Base-by-base conservation (phyloP, 257 asterid genomes). In the Knoxia roxburghii region DNA sequence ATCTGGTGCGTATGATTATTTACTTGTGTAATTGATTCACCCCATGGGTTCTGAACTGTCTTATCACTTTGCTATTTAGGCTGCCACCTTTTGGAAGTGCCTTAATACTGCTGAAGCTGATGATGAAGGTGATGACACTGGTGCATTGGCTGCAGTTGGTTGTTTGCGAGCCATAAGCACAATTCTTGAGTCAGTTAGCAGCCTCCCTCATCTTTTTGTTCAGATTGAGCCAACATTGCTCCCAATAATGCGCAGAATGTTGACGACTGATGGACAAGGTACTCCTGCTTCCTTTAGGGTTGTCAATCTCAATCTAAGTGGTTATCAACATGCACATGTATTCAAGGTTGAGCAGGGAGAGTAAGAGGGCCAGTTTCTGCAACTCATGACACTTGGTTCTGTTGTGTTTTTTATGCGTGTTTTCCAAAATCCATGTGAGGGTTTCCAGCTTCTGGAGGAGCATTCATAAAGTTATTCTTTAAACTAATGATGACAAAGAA, bases 81-180 rank as follows among this genome's bases (percentile, higher is more conserved):
- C 99, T 72, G 93, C 95, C 30, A 95, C 99, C 35, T 94, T 94
- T 78, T 94, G 98, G 99, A 94, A 89, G 83, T 94, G 99, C 82
- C 86, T 90, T 83, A 87, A 89, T 78, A 72, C 87, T 54, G 83
- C 98, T 33, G 99, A 90, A 80, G 96, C 90, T 33, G 96, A 90
- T 51, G 98, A 90, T 64, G 99, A 94, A 74, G 96, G 87, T 23
- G 99, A 94, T 76, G 99, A 94, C 75, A 86, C 98, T 68, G 99
- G 99, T 72, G 96, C 99, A 39, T 82, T 94, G 82, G 99, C 99
- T 51, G 99, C 99, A 37, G 99, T 94, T 79, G 99, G 99, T 62
- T 94, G 99, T 79, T 84, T 94, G 84, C 91, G 99, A 66, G 99
- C 99, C 79, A 89, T 94, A 73, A 89, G 99, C 84, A 94, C 99